A percentile compares a stretch with the other conserved stretches of the same genome.
These are phyloP conservation scores for Candida endomychidarum DNA, from an alignment of 805 yeast genomes.

Conservation along the genomic window DNA sequence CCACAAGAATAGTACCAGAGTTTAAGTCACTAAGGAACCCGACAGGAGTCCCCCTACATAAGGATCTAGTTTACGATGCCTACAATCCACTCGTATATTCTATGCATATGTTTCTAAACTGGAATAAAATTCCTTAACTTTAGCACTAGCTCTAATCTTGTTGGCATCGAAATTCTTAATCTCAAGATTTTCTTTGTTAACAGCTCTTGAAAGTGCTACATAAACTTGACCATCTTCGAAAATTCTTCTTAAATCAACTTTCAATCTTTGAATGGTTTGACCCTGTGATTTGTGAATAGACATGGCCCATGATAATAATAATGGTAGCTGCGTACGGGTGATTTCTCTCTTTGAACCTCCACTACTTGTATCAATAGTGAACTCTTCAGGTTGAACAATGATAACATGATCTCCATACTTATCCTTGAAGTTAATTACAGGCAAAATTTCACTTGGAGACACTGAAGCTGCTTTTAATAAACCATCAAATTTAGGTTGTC, in stretches of 20 bases:
- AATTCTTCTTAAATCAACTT: conserved; percentile 62
- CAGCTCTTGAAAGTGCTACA: conserved; percentile 80
- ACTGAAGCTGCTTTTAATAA: conserved; percentile 22
- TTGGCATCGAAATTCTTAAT: conserved; percentile 61
- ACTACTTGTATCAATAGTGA: conserved; percentile 23
- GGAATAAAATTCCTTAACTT: conserved; percentile 34
- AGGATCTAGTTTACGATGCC: too few species aligned
- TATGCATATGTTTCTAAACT: conserved; percentile 6
- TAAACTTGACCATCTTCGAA: conserved; percentile 85
- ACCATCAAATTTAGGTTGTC: conserved; percentile 20
- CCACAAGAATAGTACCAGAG: too few species aligned
- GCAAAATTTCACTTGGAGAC: conserved; percentile 24
- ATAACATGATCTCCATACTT: conserved; percentile 30
- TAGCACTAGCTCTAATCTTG: conserved; percentile 44
- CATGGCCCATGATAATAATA: conserved; percentile 76
- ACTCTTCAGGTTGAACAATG: conserved; percentile 29
- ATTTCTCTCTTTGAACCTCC: conserved; percentile 19
- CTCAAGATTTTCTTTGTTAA: conserved; percentile 62
- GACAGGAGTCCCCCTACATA: too few species aligned
- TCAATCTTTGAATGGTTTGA: conserved; percentile 70
- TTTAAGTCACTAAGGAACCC: too few species aligned
- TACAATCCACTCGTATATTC: too few species aligned
- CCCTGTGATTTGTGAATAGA: conserved; percentile 88
- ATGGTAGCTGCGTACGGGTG: conserved; percentile 61
- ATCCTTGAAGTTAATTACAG: conserved; percentile 48